phyloP scores from a whole-genome alignment of 495 filamentous ascomycete species.

The Penicillium cataractarum region DNA sequence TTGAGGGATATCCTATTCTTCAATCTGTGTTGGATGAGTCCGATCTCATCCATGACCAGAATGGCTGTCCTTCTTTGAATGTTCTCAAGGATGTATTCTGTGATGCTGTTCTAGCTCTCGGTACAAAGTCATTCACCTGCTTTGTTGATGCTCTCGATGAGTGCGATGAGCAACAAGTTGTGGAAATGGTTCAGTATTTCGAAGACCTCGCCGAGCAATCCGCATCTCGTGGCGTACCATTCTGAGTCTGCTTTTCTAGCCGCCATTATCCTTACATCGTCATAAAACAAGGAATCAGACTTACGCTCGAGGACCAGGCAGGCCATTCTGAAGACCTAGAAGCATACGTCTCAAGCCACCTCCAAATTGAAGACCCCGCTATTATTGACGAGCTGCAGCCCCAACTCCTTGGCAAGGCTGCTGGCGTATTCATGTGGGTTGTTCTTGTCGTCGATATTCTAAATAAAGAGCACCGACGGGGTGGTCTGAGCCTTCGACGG shows the following conservation, averaged over 20 bases:
- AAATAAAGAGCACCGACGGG: slow-evolving; percentile 39
- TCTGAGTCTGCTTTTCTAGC: slow-evolving; percentile 52
- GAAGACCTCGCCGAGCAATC: slow-evolving; percentile 34
- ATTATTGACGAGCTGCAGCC: slow-evolving; percentile 14
- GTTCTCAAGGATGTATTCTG: slow-evolving; percentile 24
- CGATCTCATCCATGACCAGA: slow-evolving; percentile 9
- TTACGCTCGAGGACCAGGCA: slow-evolving; percentile 33
- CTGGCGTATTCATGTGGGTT: slow-evolving; percentile 55
- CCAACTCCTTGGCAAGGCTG: slow-evolving; percentile 42
- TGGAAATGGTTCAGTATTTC: slow-evolving; percentile 45
- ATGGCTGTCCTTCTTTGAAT: slow-evolving; percentile 20
- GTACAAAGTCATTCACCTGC: slow-evolving; percentile 27
- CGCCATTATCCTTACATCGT: slow-evolving; percentile 54
- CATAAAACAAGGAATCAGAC: slow-evolving; percentile 33
- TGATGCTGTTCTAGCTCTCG: slow-evolving; percentile 26
- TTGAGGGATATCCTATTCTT: slow-evolving; percentile 32
- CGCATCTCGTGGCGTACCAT: slow-evolving; percentile 9
- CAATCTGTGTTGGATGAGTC: slow-evolving; percentile 29
- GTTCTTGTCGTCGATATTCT: slow-evolving; percentile 50
- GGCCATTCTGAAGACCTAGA: slow-evolving; percentile 35
- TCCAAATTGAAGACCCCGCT: slow-evolving; percentile 14
- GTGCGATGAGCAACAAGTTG: slow-evolving; percentile 39
- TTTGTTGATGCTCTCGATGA: slow-evolving; percentile 50
- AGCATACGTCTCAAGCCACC: slow-evolving; percentile 26
- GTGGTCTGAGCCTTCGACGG: slow-evolving; percentile 23